phyloP scores from a whole-genome alignment of 176 grass and related monocot genomes.

The Neostapfia colusana region DNA sequence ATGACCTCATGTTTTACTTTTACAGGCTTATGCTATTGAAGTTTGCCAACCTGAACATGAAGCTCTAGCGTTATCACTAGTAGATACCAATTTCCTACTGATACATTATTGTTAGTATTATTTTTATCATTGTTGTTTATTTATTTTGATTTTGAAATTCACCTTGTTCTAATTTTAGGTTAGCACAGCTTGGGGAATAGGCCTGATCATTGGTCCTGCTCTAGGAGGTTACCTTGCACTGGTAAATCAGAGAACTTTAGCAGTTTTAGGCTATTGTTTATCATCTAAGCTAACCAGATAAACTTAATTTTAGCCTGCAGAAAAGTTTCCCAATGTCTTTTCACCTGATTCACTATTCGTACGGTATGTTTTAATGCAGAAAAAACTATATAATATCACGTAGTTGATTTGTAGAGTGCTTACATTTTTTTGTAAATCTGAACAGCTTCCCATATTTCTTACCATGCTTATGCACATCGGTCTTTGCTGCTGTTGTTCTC shows the following conservation, averaged over 20 bases:
- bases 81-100: conserved; percentile 28
- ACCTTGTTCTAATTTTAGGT: conserved; percentile 46
- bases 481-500: conserved; percentile 66
- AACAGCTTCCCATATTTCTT: conserved; percentile 88
- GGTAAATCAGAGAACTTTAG: conserved; percentile 38
- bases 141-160: conserved; percentile 14
- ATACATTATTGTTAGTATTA: conserved; percentile 11
- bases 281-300: conserved; percentile 18
- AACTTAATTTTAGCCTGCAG: conserved; percentile 62
- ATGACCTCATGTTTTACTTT: conserved; percentile 17
- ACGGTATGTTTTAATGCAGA: conserved; percentile 47
- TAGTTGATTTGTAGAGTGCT: conserved; percentile 25
- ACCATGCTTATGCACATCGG: conserved; percentile 71
- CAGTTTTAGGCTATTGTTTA: background rate
- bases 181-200: conserved; percentile 68
- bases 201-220: conserved; percentile 93
- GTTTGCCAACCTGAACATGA: conserved; percentile 81
- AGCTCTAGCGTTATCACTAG: conserved; percentile 80
- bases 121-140: background rate
- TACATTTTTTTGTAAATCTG: conserved; percentile 12
- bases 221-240: conserved; percentile 82
- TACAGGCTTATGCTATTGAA: conserved; percentile 88
- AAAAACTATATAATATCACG: conserved; percentile 13
- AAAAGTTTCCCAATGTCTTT: conserved; percentile 86
- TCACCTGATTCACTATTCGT: conserved; percentile 70